Percentiles rank a stretch among this genome's conserved stretches.
Evolutionary conservation across 2,329 filamentous ascomycete species (phyloP).

Genomic region (Davidsoniella virescens): DNA sequence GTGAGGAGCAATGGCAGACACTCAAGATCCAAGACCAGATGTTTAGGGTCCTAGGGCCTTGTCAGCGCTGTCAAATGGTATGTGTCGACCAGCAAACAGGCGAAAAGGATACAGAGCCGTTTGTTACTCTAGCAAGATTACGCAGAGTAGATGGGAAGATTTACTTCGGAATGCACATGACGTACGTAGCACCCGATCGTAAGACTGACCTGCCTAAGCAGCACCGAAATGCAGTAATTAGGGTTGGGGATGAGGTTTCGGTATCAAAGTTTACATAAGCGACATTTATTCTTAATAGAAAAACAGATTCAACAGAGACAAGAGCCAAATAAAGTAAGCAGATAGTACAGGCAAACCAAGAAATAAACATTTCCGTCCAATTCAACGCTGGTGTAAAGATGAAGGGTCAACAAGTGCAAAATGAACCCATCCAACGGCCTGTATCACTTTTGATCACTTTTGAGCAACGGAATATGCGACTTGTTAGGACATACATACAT

Average conservation of each 20-base stretch:
- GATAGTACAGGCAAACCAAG: no score
- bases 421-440: no score
- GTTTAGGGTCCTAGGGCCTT: slow-evolving; percentile 65
- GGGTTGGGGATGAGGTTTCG: slow-evolving; percentile 5
- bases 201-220: background rate
- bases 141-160: slow-evolving; percentile 70
- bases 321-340: no score
- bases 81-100: slow-evolving; percentile 79
- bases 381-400: no score
- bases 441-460: no score
- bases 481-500: no score
- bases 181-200: slow-evolving; percentile 22
- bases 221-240: background rate
- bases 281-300: no score
- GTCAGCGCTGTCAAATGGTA: slow-evolving; percentile 88
- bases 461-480: no score
- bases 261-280: background rate
- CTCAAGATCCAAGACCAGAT: slow-evolving; percentile 47
- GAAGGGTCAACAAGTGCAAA: no score
- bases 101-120: slow-evolving; percentile 66
- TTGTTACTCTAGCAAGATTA: slow-evolving; percentile 74
- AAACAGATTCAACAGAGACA: no score
- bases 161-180: slow-evolving; percentile 75
- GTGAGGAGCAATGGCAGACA: slow-evolving; percentile 62
- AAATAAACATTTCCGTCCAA: no score